A percentile compares a stretch with the other conserved stretches of the same genome.
Conservation (phyloP, 257 asterid genomes). For the Apocynum venetum region DNA sequence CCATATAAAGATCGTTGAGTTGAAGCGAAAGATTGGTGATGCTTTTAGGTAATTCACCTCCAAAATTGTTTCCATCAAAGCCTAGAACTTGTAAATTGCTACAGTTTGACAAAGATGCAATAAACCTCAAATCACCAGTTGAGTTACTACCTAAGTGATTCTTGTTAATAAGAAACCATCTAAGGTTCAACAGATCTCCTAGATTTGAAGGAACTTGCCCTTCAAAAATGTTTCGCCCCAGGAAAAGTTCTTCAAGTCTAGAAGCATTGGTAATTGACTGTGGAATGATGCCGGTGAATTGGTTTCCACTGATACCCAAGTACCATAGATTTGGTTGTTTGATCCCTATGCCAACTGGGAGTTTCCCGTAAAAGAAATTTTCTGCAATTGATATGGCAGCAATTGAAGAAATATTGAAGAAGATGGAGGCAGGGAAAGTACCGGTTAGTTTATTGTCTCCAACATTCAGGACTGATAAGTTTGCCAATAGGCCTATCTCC, state of each 20-base stretch:
- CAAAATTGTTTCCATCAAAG: constrained; percentile 16
- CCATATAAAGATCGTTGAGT: constrained; percentile 1
- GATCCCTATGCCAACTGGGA: not conserved
- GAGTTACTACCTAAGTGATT: constrained; percentile 15
- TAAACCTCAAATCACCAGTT: constrained; percentile 23
- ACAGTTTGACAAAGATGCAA: constrained; percentile 27
- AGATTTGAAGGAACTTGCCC: constrained; percentile 26
- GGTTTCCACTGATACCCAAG: not conserved
- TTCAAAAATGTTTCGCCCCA: constrained; percentile 18
- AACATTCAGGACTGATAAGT: constrained; percentile 17
- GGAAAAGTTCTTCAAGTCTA: constrained; percentile 10
- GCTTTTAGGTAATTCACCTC: constrained; percentile 28
- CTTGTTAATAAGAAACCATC: not conserved
- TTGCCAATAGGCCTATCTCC: constrained; percentile 25
- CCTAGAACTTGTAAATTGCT: constrained; percentile 10
- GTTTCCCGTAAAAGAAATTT: constrained; percentile 10
- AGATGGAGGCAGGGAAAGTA: constrained; percentile 13
- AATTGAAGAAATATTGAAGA: constrained; percentile 28
- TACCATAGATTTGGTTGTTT: not conserved
- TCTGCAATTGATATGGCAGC: not conserved
- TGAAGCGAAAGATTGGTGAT: constrained; percentile 29
- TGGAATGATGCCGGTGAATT: constrained; percentile 9
- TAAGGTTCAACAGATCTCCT: constrained; percentile 14
- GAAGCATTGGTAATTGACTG: not conserved
- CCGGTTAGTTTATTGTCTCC: constrained; percentile 21